Base-by-base conservation (phyloP, 257 asterid species). In the Henckelia pumila region DNA sequence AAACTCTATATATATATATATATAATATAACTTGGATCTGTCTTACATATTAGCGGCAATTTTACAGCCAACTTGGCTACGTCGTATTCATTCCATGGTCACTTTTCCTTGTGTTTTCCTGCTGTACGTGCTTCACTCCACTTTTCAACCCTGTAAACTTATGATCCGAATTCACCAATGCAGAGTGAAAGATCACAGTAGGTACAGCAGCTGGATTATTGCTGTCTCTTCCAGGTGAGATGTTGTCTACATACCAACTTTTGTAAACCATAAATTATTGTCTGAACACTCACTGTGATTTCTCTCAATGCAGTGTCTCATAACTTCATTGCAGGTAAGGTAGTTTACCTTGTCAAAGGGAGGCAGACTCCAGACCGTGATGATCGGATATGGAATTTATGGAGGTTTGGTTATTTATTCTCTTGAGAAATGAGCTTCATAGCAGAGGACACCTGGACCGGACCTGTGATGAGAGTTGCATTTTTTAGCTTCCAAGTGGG, bases 111-210 rank as follows among this genome's bases (percentile, higher is more conserved):
- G 11, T 56, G 57, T 50, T 30, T 56, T 32, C 17, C 4, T n/a
- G 19, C 3, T 25, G 19, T n/a, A 24, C 0, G 14, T 10, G 10
- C 19, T 30, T 32, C 47, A 24, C 49, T 25, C 26, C 3, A 50
- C 33, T 59, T 17, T n/a, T 56, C 28, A 0, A 14, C 37, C 6
- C 9, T 17, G 61, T 11, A 14, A 40, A 40, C 69, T 28, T 44
- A 67, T 21, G 33, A 35, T 57, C 75, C 23, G 50, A 23, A 19
- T 58, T 14, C 60, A 10, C 29, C 40, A n/a, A 47, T 60, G 73
- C 88, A 88, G 95, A 67, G 87, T 87, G 84, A 87, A 82, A 78
- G 95, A 89, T 17, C 86, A 89, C 75, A 83, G 89, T 63, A 77
- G 85, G 73, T 89, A 85, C 73, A 79, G 84, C 53, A 68, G 76